phyloP scores from a whole-genome alignment of 176 grass and related monocot genomes.

The Chrysopogon serrulatus region DNA sequence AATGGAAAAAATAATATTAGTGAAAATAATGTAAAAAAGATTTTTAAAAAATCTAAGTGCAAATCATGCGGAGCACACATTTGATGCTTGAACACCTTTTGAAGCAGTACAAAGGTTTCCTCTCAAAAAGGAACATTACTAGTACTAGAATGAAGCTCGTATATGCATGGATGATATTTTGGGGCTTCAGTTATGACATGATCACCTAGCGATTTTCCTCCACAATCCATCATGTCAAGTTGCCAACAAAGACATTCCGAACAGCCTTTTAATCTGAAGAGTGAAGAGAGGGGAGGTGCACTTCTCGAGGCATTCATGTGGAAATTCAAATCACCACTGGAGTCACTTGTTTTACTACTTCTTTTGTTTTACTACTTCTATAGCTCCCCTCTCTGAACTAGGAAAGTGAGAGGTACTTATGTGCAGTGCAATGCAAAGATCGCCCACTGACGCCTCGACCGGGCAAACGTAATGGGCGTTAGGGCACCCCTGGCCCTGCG shows the following conservation, averaged over 20 bases:
- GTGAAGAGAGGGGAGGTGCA: neutral
- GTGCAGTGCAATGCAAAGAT: neutral
- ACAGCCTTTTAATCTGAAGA: neutral
- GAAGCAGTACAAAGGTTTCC: too few species aligned
- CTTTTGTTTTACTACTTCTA: too few species aligned
- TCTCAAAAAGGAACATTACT: too few species aligned
- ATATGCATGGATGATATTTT: neutral
- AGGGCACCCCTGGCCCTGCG: slow-evolving; percentile 39
- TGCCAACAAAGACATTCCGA: slow-evolving; percentile 45
- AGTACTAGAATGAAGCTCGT: too few species aligned
- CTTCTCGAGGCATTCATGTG: slow-evolving; percentile 33
- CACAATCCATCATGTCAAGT: neutral
- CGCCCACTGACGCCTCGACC: slow-evolving; percentile 3
- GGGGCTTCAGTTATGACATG: neutral
- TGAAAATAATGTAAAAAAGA: too few species aligned
- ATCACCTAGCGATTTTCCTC: neutral
- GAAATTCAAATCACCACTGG: slow-evolving; percentile 36
- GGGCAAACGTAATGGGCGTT: slow-evolving; percentile 34
- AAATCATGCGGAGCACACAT: too few species aligned
- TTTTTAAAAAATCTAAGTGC: neutral
- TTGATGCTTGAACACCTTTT: too few species aligned
- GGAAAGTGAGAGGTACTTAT: slow-evolving; percentile 11
- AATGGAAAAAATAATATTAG: too few species aligned
- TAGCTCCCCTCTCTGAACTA: neutral
- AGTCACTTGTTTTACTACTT: slow-evolving; percentile 20